Percentiles rank a stretch among this genome's conserved stretches.
phyloP scores from a whole-genome alignment of 345 rosid genomes.

The Eucalyptus marginata region DNA sequence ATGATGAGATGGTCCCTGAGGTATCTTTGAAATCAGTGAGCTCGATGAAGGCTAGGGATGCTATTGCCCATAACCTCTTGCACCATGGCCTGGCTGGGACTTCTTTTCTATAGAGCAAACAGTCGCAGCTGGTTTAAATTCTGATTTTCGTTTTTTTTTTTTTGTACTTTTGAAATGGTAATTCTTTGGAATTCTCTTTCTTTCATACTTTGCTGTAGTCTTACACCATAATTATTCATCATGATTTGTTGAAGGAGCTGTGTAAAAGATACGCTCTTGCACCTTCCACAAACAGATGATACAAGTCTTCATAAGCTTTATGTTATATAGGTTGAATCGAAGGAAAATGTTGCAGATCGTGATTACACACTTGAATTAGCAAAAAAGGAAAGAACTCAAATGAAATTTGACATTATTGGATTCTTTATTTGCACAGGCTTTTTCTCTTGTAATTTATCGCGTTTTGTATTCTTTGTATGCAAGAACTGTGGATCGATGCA shows the following conservation, averaged over 20 bases:
- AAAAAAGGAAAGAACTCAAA: neutral
- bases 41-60: conserved; percentile 8
- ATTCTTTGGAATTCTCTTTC: neutral
- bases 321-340: neutral
- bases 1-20: conserved; percentile 15
- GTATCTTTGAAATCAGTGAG: neutral
- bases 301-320: neutral
- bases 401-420: neutral
- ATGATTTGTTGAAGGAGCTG: neutral
- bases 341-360: neutral
- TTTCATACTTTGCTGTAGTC: neutral
- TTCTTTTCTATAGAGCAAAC: neutral
- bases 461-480: neutral
- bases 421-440: neutral
- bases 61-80: conserved; percentile 11
- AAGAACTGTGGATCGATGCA: neutral
- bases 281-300: neutral
- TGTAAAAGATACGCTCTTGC: neutral
- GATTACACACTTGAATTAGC: neutral
- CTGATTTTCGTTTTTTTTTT: neutral
- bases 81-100: conserved; percentile 11
- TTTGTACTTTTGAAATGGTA: neutral
- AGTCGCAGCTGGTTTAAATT: neutral
- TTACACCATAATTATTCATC: neutral
- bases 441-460: neutral